These are phyloP conservation scores for Pseudopyrenochaeta lycopersici DNA, from an alignment of 2,329 filamentous ascomycete genomes.

Conservation along the genomic window DNA sequence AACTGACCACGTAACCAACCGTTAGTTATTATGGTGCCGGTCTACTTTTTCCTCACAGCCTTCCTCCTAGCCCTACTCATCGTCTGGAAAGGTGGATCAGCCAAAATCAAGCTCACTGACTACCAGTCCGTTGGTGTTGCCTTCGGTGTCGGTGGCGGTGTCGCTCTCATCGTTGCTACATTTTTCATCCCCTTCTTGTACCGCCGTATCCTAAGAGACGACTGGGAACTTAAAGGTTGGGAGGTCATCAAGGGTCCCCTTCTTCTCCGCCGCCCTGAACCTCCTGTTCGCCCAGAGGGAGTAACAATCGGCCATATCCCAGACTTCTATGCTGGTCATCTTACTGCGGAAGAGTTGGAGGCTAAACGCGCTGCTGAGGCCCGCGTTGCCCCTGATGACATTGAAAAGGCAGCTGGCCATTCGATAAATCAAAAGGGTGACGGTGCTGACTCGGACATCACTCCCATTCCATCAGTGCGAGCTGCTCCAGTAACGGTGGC, in stretches of 20 bases:
- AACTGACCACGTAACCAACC: neutral
- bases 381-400: conserved; percentile 22
- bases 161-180: conserved; percentile 58
- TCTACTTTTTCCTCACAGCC: conserved; percentile 67
- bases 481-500: conserved; percentile 1
- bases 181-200: conserved; percentile 70
- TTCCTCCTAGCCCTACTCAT: conserved; percentile 59
- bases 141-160: conserved; percentile 61
- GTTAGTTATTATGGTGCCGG: conserved; percentile 53
- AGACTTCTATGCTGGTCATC: conserved; percentile 66
- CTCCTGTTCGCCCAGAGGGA: conserved; percentile 53
- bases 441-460: conserved; percentile 30
- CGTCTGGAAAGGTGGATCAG: conserved; percentile 57
- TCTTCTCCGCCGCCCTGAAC: conserved; percentile 56
- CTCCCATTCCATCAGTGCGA: conserved; percentile 11
- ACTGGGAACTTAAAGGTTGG: conserved; percentile 67
- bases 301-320: conserved; percentile 52
- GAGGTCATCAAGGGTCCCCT: conserved; percentile 64
- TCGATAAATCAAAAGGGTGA: conserved; percentile 12
- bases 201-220: conserved; percentile 66
- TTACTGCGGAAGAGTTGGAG: conserved; percentile 63
- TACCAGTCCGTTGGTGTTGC: conserved; percentile 63
- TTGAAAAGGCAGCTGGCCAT: conserved; percentile 34
- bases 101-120: conserved; percentile 58
- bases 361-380: conserved; percentile 31